Base-by-base conservation (phyloP, 2,329 filamentous ascomycete genomes). In the Epichloe festucae region DNA sequence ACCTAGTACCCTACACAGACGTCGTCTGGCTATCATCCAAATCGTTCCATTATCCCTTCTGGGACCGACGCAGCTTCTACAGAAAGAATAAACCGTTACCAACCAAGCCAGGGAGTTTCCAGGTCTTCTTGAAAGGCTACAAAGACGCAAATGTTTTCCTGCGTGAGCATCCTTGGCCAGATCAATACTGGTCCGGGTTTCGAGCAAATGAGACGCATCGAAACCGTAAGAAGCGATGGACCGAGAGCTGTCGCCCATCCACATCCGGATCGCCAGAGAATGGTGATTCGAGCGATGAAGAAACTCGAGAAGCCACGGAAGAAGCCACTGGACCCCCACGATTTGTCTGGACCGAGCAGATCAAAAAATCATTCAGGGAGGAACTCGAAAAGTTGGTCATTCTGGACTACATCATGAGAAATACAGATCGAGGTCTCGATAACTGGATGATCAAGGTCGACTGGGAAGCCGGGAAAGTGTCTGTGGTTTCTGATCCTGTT, bases 401-500 rank as follows among this genome's bases (percentile, higher is more conserved):
- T 61, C 69, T 98, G 57, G 93, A 98, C 69, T 98, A 98, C 65
- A 95, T 98, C 56, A 98, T 98, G 93, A 82, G 93, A 53, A 98
- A 98, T 64, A 98, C 93, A 2, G 93, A 98, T 66, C 81, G 93
- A 69, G 93, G 93, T 2, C 74, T 96, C 52, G 93, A 98, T 66
- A 98, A 98, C 61, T 98, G 93, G 93, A 98, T 98, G 93, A 89
- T 98, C 64, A 93, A 89, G 67, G 87, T 98, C 35, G 90, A 98
- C 66, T 88, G 83, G 76, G 79, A 89, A 59, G 82, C 79, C 3
- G 82, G 93, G 62, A 79, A 85, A 60, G 91, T 93, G 12, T 88
- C 86, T 7, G 88, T 98, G 57, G 84, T 85, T 15, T 89, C 89
- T 0, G 89, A 96, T 54, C 88, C 90, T 11, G 71, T 79, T 44